phyloP scores from a whole-genome alignment of 1,139 yeast species.

The Pichia sp. region DNA sequence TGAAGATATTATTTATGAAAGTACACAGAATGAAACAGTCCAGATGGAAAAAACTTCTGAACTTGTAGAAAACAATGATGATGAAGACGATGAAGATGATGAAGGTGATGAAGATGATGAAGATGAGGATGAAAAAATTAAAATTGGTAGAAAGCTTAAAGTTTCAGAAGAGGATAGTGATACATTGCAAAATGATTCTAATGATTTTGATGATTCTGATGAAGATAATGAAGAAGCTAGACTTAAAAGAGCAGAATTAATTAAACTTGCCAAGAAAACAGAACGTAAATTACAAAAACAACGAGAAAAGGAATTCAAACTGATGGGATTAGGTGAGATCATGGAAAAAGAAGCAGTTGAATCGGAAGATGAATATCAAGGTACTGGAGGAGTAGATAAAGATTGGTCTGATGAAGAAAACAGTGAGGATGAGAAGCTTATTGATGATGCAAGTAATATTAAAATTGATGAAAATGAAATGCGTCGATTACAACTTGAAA shows the following conservation, averaged over 20 bases:
- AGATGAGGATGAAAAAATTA: constrained; percentile 15
- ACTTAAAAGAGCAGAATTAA: constrained; percentile 14
- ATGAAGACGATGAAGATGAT: constrained; percentile 3
- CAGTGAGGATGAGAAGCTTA: constrained; percentile 75
- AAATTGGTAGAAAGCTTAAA: constrained; percentile 7
- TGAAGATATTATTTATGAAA: not conserved
- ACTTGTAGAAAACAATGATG: not conserved
- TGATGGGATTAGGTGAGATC: constrained; percentile 45
- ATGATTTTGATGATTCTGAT: constrained; percentile 12
- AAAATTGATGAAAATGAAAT: constrained; percentile 56
- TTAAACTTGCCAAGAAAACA: constrained; percentile 23
- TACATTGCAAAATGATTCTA: too few species aligned
- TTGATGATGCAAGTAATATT: constrained; percentile 63
- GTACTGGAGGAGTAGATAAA: constrained; percentile 77
- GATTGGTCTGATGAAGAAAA: constrained; percentile 52
- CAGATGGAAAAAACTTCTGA: not conserved
- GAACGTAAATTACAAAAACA: constrained; percentile 30
- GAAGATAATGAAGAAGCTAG: constrained; percentile 27
- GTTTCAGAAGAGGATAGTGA: not conserved
- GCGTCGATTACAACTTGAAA: constrained; percentile 55
- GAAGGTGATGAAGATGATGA: constrained; percentile 12
- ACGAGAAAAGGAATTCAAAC: constrained; percentile 44
- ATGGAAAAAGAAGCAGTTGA: constrained; percentile 89
- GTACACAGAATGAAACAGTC: not conserved
- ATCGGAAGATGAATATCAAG: constrained; percentile 95